Base-by-base conservation (phyloP, 352 stramenopile genomes). In the Hyaloperonospora brassicae region DNA sequence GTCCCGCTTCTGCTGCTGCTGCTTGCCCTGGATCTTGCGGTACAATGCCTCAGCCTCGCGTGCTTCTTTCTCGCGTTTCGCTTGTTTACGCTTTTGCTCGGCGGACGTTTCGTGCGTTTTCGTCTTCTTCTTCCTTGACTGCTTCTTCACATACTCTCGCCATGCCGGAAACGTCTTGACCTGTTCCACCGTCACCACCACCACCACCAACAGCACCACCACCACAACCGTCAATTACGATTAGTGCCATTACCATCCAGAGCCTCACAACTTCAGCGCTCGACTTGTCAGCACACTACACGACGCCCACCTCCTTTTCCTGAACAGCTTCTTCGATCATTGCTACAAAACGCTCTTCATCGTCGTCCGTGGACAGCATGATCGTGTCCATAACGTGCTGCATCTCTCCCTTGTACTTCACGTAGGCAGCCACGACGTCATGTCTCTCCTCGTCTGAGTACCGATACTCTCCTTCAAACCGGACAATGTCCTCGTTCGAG, bases 351-450 rank as follows among this genome's bases (percentile, higher is more conserved):
- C 82, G 73, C 11, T 76, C 69, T 47, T 87, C 75, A 56, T 92
- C 79, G 48, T 87, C 76, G 41, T 95, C 77, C 7, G 76, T 92
- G 21, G 79, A 89, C 44, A 95, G 61, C 85, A 96, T 96, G 65
- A 95, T 79, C 47, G 64, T 75, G 59, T 95, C 79, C 48, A 96
- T 67, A 41, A 96, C 70, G 36, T 77, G 68, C 49, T 70, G 48
- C 74, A 95, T 89, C 47, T 90, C 65, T 9, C 86, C 87, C 52
- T 95, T 66, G 52, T 77, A 68, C 59, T 85, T 89, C 44, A 47
- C 47, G 65, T 93, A 96, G 12, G 85, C 83, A 2, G 52, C 61
- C 39, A 96, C 50, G 25, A 96, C 73, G 46, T 96, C 87, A 24
- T 70, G 55, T 39, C 56, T 61, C 67, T 96, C 87, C 56, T 96